Evolutionary conservation across 495 filamentous ascomycete species (phyloP), one percentile per base, ranked within the genome.

Genomic region (Achaetomiella virescens): DNA sequence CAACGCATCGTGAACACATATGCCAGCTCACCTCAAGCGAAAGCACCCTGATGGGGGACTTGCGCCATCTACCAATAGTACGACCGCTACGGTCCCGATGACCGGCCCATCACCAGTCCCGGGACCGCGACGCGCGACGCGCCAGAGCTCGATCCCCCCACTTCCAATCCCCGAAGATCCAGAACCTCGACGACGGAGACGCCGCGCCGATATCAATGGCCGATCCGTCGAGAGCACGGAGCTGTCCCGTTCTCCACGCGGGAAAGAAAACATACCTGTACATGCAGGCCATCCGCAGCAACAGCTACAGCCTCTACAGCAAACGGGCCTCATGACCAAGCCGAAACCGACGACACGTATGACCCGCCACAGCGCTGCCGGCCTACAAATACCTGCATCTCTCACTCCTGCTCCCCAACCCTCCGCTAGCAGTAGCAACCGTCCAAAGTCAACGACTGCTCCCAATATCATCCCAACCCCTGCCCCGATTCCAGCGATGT

Each of bases 1-100:
- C 4, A 17, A 35, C 36, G 12, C 36, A 48, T 29, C 44, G 18
- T 24, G 21, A 36, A 12, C 27, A 22, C 54, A 41, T 5, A 76
- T 75, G 74, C 57, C 57, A 18, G 64, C 69, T 21, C 65, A 69
- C 15, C 61, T 66, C 35, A 78, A 77, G 58, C 68, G 74, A 47
- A 77, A 76, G 62, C 71, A 62, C 6, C 63, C 63, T 4, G 57
- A 65, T 44, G 65, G 69, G 51, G 61, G 44, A 14, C 22, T 14
- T 5, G 54, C 37, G 15, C 15, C 18, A 3, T 15, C 37, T 18
- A 29, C 37, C 14, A 14, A 9, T 31, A 5, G 40, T 25, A 11
- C 29, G 10, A 41, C 21, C 17, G 20, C 17, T 29, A 52, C 29
- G 22, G 21, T 55, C 5, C 25, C 54, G 24, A 20, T 31, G 11